Percentiles rank a stretch among this genome's conserved stretches.
These are phyloP conservation scores for Beauveria medogensis DNA, from an alignment of 2,329 filamentous ascomycete species.

Conservation along the genomic window DNA sequence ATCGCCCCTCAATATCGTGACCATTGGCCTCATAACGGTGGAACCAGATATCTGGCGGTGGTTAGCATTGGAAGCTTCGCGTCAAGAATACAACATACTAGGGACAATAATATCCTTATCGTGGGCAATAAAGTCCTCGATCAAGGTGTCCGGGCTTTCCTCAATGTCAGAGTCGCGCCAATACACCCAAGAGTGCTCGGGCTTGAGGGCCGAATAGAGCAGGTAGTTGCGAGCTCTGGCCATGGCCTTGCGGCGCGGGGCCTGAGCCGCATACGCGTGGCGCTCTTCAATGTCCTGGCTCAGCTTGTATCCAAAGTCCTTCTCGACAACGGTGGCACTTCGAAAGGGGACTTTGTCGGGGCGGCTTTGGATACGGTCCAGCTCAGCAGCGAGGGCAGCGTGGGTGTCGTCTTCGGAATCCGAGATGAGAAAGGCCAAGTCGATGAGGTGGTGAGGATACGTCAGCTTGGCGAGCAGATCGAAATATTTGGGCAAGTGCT, in stretches of 20 bases:
- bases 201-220: constrained; percentile 72
- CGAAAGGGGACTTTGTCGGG: constrained; percentile 75
- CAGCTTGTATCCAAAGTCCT: constrained; percentile 75
- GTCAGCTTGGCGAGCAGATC: constrained; percentile 83
- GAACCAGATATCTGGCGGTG: constrained; percentile 79
- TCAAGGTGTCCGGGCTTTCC: constrained; percentile 76
- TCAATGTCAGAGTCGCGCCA: constrained; percentile 97
- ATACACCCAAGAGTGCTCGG: constrained; percentile 96
- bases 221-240: constrained; percentile 88
- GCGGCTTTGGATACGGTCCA: constrained; percentile 79
- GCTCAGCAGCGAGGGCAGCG: constrained; percentile 73
- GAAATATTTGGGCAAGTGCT: constrained; percentile 81
- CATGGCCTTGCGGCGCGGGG: constrained; percentile 82
- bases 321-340: constrained; percentile 78
- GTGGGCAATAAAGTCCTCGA: constrained; percentile 93
- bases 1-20: constrained; percentile 87
- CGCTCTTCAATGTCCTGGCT: constrained; percentile 74
- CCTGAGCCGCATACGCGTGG: constrained; percentile 82
- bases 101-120: constrained; percentile 90
- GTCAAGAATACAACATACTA: constrained; percentile 52
- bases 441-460: constrained; percentile 92
- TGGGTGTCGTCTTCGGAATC: constrained; percentile 89
- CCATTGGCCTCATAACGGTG: constrained; percentile 73
- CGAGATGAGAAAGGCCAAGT: constrained; percentile 87
- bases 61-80: constrained; percentile 18